Conservation (phyloP, 257 asterid species). For the Prunella vulgaris region DNA sequence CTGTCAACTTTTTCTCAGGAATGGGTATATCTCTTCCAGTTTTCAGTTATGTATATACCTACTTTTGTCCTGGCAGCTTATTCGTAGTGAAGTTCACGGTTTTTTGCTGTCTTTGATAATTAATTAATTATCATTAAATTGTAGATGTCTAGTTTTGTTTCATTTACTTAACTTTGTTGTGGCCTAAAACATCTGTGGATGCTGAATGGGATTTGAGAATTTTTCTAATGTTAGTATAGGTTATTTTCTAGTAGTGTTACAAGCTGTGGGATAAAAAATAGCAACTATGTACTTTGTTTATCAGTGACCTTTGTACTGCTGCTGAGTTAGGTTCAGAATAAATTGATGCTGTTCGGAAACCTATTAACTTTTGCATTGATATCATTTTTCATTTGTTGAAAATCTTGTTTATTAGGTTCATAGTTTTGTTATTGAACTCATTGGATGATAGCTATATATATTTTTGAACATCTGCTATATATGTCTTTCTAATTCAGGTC, state of each 20-base stretch:
- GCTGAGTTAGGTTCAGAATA: background rate
- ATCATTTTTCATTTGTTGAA: background rate
- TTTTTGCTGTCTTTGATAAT: no score
- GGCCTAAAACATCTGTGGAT: no score
- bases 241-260: constrained; percentile 6
- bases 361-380: background rate
- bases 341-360: background rate
- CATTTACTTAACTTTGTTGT: no score
- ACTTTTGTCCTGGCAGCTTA: background rate
- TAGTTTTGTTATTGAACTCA: background rate
- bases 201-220: no score
- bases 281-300: background rate
- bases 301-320: background rate
- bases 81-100: background rate
- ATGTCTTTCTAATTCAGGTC: constrained; percentile 24
- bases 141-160: background rate
- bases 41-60: background rate
- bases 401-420: background rate
- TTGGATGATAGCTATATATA: background rate
- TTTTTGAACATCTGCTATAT: background rate
- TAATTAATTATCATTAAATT: background rate
- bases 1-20: background rate
- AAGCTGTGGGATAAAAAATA: background rate
- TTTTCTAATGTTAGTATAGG: no score
- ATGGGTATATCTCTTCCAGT: background rate